phyloP scores from a whole-genome alignment of 306 rosid genomes.

The Senna siamea region DNA sequence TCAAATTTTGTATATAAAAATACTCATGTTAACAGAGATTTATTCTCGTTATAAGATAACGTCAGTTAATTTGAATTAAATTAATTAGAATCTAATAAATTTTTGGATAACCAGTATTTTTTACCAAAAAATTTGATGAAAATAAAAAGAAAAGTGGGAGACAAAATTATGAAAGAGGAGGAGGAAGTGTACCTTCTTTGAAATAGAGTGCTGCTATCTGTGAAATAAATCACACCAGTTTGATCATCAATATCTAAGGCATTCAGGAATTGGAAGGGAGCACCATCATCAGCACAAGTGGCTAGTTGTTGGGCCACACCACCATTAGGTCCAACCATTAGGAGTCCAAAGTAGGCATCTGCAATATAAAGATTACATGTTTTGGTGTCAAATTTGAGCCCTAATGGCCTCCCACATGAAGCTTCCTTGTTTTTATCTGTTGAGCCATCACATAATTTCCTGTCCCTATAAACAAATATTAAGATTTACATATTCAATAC shows the following conservation, averaged over 20 bases:
- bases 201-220: constrained; percentile 50
- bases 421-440: constrained; percentile 41
- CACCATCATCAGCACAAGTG: constrained; percentile 43
- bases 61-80: no score
- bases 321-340: constrained; percentile 42
- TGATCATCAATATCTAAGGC: constrained; percentile 51
- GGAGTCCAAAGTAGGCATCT: constrained; percentile 62
- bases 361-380: constrained; percentile 28
- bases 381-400: constrained; percentile 28
- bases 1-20: no score
- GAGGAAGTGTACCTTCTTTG: constrained; percentile 52
- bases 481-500: no score
- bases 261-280: constrained; percentile 51
- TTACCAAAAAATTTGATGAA: no score
- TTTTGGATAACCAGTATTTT: no score
- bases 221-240: constrained; percentile 54
- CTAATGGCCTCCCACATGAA: constrained; percentile 61
- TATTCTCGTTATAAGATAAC: no score
- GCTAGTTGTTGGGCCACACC: constrained; percentile 48
- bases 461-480: constrained; percentile 33
- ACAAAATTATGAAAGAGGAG: neutral
- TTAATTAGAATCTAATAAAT: no score
- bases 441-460: constrained; percentile 51
- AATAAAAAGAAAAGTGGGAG: no score
- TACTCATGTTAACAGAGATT: no score